Conservation (phyloP, 306 rosid species). For the Gastrolobium bilobum region DNA sequence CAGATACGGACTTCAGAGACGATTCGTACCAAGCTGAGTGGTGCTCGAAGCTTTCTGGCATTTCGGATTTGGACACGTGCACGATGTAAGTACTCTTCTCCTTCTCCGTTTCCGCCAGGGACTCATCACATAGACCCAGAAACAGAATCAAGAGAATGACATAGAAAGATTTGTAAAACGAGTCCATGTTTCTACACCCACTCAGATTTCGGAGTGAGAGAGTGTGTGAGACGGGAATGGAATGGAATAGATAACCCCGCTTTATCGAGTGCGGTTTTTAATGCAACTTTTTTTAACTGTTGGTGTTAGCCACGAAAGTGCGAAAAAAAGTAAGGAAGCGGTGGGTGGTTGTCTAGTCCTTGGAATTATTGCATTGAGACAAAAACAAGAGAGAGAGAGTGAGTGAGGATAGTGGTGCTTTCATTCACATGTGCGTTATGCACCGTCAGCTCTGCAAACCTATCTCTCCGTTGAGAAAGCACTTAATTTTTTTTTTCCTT, state of each 20-base stretch:
- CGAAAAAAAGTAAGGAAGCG: conserved; percentile 32
- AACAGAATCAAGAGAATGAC: conserved; percentile 25
- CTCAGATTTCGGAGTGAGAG: conserved; percentile 2
- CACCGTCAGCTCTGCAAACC: not conserved
- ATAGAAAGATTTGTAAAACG: not conserved
- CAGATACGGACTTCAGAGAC: conserved; percentile 70
- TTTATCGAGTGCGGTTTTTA: conserved; percentile 8
- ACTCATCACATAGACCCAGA: conserved; percentile 31
- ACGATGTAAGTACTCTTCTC: conserved; percentile 75
- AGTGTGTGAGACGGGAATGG: not conserved
- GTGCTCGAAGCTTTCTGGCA: conserved; percentile 81
- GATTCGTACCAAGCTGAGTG: conserved; percentile 85
- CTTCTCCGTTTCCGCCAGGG: conserved; percentile 45
- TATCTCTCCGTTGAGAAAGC: not conserved
- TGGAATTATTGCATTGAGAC: conserved; percentile 68
- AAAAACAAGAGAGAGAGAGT: conserved; percentile 37
- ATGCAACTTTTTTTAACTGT: not conserved
- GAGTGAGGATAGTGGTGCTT: conserved; percentile 22
- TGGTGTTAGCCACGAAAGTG: conserved; percentile 20
- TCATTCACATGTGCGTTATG: conserved; percentile 51
- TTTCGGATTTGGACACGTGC: conserved; percentile 73
- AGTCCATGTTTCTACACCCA: conserved; percentile 41
- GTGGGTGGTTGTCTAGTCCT: conserved; percentile 64
- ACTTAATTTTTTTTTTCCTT: too few relatives aligned
- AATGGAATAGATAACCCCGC: not conserved